These are phyloP conservation scores for Protea cynaroides DNA, from an alignment of 164 flowering plant species.

Conservation along the genomic window DNA sequence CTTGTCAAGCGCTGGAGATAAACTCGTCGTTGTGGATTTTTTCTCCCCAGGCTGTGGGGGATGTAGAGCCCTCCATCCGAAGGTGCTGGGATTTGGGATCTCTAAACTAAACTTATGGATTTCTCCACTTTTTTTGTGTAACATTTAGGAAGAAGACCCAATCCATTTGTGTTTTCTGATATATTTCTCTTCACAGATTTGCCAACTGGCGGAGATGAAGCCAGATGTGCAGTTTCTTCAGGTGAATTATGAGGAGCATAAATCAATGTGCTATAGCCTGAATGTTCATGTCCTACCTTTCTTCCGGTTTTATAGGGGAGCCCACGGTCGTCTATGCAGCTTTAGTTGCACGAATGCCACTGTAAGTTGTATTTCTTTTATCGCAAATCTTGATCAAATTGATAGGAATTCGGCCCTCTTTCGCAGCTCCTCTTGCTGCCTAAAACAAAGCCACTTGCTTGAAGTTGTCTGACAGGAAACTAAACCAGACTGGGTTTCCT, in stretches of 20 bases:
- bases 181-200: constrained; percentile 37
- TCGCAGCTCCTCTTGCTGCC: not conserved
- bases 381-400: too few relatives aligned
- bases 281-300: constrained; percentile 87
- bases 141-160: not conserved
- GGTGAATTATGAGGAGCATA: constrained; percentile 76
- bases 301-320: constrained; percentile 84
- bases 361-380: constrained; percentile 30
- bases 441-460: not conserved
- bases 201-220: constrained; percentile 76
- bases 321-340: constrained; percentile 82
- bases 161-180: not conserved
- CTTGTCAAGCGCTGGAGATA: constrained; percentile 56
- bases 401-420: too few relatives aligned
- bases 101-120: not conserved
- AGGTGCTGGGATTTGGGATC: constrained; percentile 30
- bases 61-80: constrained; percentile 91
- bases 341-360: constrained; percentile 93
- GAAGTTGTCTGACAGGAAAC: not conserved
- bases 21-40: constrained; percentile 69
- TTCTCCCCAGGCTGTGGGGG: constrained; percentile 91
- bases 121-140: not conserved
- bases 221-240: constrained; percentile 70
- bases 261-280: constrained; percentile 81
- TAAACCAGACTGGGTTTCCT: too few relatives aligned